Conservation (phyloP, 805 yeast species). For the Peterozyma xylosa region DNA sequence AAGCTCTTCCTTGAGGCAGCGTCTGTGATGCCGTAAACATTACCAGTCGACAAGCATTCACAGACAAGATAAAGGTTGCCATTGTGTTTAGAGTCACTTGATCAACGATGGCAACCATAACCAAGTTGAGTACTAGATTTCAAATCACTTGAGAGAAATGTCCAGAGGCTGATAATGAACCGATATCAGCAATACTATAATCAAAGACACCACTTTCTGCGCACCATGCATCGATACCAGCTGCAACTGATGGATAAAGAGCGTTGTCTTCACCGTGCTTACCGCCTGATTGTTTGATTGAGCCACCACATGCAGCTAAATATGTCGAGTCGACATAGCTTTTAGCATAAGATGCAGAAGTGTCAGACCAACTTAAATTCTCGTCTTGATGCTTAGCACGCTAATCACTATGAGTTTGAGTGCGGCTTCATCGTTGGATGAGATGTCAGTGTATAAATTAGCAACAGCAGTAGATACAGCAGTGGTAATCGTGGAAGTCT, state of each 20-base stretch:
- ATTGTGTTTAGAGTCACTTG: constrained; percentile 16
- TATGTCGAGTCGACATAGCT: constrained; percentile 35
- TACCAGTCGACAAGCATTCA: constrained; percentile 63
- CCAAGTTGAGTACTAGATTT: constrained; percentile 51
- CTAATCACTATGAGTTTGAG: constrained; percentile 32
- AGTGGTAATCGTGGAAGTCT: too few relatives aligned
- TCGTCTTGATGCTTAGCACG: constrained; percentile 40
- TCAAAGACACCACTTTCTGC: constrained; percentile 50
- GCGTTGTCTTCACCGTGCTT: constrained; percentile 75
- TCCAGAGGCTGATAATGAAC: constrained; percentile 41
- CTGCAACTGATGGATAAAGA: constrained; percentile 49
- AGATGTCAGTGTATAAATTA: too few relatives aligned
- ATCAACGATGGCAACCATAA: constrained; percentile 55
- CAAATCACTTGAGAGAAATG: constrained; percentile 77
- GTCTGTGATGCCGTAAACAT: constrained; percentile 33
- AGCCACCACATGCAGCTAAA: constrained; percentile 42
- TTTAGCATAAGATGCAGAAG: constrained; percentile 39
- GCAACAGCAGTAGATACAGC: too few relatives aligned
- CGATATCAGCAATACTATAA: constrained; percentile 42
- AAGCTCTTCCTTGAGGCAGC: too few relatives aligned
- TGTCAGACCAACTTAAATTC: constrained; percentile 40
- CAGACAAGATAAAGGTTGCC: constrained; percentile 53
- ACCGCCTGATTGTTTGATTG: constrained; percentile 46
- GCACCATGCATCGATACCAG: constrained; percentile 67
- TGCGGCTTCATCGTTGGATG: too few relatives aligned